These are phyloP conservation scores for Saccharomyces uvarum DNA, from an alignment of 1,139 yeast genomes.

Conservation along the genomic window DNA sequence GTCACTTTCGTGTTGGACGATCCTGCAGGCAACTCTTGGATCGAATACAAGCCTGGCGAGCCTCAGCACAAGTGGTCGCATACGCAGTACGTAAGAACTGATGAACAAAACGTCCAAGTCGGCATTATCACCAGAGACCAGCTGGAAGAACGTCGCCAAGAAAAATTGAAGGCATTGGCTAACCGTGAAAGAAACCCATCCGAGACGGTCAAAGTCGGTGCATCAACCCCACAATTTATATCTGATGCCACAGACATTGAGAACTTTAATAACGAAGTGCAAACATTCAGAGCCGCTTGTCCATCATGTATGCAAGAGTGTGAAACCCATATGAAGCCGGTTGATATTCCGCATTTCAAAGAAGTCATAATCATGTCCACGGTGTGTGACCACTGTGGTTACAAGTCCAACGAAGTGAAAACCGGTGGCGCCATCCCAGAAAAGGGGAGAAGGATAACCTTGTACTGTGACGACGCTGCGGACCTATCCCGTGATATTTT, in stretches of 20 bases:
- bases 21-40: slow-evolving; percentile 97
- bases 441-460: slow-evolving; percentile 66
- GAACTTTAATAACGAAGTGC: slow-evolving; percentile 81
- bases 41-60: slow-evolving; percentile 83
- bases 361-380: slow-evolving; percentile 97
- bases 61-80: slow-evolving; percentile 87
- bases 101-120: slow-evolving; percentile 77
- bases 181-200: slow-evolving; percentile 43
- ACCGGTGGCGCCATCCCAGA: slow-evolving; percentile 96
- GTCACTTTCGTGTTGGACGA: slow-evolving; percentile 78
- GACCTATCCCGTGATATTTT: slow-evolving; percentile 91
- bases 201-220: slow-evolving; percentile 30
- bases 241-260: slow-evolving; percentile 75
- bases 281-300: slow-evolving; percentile 86
- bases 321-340: slow-evolving; percentile 93
- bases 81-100: slow-evolving; percentile 73
- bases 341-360: slow-evolving; percentile 94
- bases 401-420: slow-evolving; percentile 93
- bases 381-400: slow-evolving; percentile 86
- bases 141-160: slow-evolving; percentile 40
- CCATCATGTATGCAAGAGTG: slow-evolving; percentile 73
- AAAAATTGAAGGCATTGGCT: slow-evolving; percentile 32
- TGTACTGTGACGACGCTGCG: slow-evolving; percentile 80
- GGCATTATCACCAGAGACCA: slow-evolving; percentile 84
- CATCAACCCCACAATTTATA: slow-evolving; percentile 33